Conservation (phyloP, 768 basidiomycete species). For the Trametes cubensis region DNA sequence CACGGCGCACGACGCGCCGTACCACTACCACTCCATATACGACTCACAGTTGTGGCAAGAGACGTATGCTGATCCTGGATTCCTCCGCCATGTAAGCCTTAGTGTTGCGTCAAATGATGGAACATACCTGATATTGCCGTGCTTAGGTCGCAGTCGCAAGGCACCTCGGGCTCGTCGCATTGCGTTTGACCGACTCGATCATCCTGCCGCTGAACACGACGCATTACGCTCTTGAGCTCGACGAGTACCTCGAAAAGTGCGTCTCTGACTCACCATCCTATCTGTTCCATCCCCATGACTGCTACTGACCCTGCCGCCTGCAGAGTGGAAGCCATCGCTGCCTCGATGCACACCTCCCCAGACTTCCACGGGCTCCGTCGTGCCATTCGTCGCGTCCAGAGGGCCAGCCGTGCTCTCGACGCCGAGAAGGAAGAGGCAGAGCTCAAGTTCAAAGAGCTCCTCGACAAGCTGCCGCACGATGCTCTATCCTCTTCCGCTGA, state of each 20-base stretch:
- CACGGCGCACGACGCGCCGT: conserved; percentile 47
- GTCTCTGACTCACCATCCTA: background rate
- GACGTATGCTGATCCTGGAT: conserved; percentile 63
- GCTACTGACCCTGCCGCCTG: conserved; percentile 1
- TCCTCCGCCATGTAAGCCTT: conserved; percentile 54
- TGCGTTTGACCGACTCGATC: conserved; percentile 55
- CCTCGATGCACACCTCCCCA: conserved; percentile 14
- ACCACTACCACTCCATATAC: conserved; percentile 65
- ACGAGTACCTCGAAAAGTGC: conserved; percentile 49
- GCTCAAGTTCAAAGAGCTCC: conserved; percentile 30
- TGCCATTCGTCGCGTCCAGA: conserved; percentile 29
- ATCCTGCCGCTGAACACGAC: conserved; percentile 71
- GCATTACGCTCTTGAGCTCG: conserved; percentile 61
- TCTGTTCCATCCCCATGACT: background rate
- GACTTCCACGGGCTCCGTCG: conserved; percentile 31
- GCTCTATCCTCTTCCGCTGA: background rate
- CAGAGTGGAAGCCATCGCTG: conserved; percentile 29
- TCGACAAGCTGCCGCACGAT: conserved; percentile 24
- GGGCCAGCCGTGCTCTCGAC: conserved; percentile 30
- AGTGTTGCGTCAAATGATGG: too few species aligned
- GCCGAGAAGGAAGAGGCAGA: conserved; percentile 33
- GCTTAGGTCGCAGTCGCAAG: conserved; percentile 56
- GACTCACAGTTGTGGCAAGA: conserved; percentile 64
- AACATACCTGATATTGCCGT: background rate
- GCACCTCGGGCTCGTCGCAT: conserved; percentile 53